phyloP scores from a whole-genome alignment of 257 asterid genomes.

The Dorcoceras hygrometricum region DNA sequence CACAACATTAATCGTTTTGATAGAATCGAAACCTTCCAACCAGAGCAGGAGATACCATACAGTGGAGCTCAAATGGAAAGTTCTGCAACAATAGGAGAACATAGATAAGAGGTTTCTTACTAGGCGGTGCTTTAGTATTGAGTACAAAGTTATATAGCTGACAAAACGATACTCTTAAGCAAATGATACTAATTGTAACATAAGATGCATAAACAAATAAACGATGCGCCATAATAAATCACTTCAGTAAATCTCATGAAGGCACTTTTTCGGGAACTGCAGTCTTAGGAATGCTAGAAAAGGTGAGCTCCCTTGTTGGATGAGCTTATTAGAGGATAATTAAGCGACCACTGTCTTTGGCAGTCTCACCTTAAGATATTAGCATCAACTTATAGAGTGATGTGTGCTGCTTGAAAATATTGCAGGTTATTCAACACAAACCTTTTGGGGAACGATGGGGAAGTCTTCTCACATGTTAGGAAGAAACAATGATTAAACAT shows the following conservation, averaged over 20 bases:
- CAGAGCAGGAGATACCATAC: neutral
- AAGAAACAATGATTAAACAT: constrained; percentile 12
- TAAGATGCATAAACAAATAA: no score
- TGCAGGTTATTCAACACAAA: constrained; percentile 23
- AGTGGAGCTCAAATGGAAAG: neutral
- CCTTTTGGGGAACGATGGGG: constrained; percentile 17
- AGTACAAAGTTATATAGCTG: neutral
- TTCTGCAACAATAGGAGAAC: neutral
- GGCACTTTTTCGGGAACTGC: no score
- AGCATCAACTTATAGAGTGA: neutral
- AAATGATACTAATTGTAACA: no score
- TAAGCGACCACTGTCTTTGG: neutral
- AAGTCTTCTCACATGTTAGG: constrained; percentile 19
- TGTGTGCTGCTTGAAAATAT: neutral
- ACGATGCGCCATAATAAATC: no score
- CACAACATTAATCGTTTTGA: neutral
- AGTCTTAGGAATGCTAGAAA: no score
- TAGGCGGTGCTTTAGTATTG: neutral
- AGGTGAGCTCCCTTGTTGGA: no score
- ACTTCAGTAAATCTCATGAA: no score
- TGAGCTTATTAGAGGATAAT: no score
- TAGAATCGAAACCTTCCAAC: neutral
- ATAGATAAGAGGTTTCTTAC: neutral
- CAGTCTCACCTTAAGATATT: neutral
- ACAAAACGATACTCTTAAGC: neutral